Conservation (phyloP, 805 yeast genomes). For the Saccharomycopsis vini region DNA sequence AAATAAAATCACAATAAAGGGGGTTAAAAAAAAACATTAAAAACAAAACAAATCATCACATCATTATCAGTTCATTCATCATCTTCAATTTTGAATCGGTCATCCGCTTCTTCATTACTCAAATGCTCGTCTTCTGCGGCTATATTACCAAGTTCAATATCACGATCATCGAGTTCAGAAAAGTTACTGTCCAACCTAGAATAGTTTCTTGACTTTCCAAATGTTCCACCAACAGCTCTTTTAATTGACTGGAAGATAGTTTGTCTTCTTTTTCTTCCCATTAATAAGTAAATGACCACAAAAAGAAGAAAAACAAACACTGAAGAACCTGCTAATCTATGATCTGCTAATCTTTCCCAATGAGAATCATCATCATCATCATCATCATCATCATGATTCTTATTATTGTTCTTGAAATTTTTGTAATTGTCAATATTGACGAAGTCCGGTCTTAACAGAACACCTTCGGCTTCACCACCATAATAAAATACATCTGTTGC, state of each 20-base stretch:
- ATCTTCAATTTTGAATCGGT: conserved; percentile 16
- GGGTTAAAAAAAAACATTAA: too few relatives aligned
- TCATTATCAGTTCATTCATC: conserved; percentile 1
- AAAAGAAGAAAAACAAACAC: conserved; percentile 26
- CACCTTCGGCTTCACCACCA: conserved; percentile 44
- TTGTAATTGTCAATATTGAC: conserved; percentile 14
- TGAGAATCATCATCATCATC: conserved; percentile 32
- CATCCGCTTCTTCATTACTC: conserved; percentile 4
- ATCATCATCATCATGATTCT: too few relatives aligned
- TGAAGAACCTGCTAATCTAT: conserved; percentile 31
- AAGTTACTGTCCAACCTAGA: not conserved
- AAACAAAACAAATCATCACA: conserved; percentile 1
- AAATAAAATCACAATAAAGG: too few relatives aligned
- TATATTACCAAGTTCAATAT: conserved; percentile 16
- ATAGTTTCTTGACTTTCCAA: not conserved
- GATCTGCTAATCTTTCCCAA: conserved; percentile 29
- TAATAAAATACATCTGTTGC: conserved; percentile 37
- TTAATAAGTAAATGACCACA: conserved; percentile 27
- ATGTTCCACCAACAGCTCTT: not conserved
- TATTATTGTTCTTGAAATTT: conserved; percentile 22
- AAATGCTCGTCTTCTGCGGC: not conserved
- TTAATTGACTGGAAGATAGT: not conserved
- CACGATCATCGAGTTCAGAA: conserved; percentile 2
- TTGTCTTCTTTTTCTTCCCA: conserved; percentile 26
- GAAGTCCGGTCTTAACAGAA: conserved; percentile 36